Base-by-base conservation (phyloP, 768 basidiomycete genomes). In the Termitomyces sp. region DNA sequence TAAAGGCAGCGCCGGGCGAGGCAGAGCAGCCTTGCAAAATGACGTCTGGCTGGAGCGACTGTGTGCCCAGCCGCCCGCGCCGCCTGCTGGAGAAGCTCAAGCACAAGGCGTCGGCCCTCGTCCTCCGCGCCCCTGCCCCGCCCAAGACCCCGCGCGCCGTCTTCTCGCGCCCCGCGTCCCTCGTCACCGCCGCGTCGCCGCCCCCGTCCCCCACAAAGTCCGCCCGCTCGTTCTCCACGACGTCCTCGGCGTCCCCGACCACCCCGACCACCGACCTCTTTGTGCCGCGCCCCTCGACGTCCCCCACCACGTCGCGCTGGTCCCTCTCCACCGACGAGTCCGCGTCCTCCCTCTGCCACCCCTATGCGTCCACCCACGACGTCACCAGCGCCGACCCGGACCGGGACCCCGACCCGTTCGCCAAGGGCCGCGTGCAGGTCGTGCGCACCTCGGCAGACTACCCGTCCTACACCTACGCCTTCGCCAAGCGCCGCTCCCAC, bases 341-440 rank as follows among this genome's bases (percentile, higher is more conserved):
- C 5, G 51, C 48, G 31, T 24, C 51, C 24, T 57, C 51, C 51
- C n/a, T n/a, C n/a, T 54, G 56, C 26, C 61, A 64, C 49, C 64
- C 64, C 22, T 66, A 61, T 36, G 50, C 60, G 0, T 46, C 46
- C 5, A 36, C 50, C 3, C 48, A 58, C 18, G 57, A 59, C 49
- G 61, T n/a, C n/a, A n/a, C n/a, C n/a, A n/a, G n/a, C n/a, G n/a
- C n/a, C n/a, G n/a, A n/a, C n/a, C n/a, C n/a, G n/a, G n/a, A n/a
- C n/a, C n/a, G n/a, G n/a, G 68, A 31, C 46, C 16, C 8, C 15
- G 28, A 70, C 54, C 69, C 69, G 0, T 70, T 70, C 29, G 67
- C 67, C 1, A 70, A 70, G 15, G 63, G 62, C 42, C 55, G 51
- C 5, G 63, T 70, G 12, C 60, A 67, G 45, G 60, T 70, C 56